Evolutionary conservation across 805 yeast genomes (phyloP).

Genomic region (Myxozyma sirexii): DNA sequence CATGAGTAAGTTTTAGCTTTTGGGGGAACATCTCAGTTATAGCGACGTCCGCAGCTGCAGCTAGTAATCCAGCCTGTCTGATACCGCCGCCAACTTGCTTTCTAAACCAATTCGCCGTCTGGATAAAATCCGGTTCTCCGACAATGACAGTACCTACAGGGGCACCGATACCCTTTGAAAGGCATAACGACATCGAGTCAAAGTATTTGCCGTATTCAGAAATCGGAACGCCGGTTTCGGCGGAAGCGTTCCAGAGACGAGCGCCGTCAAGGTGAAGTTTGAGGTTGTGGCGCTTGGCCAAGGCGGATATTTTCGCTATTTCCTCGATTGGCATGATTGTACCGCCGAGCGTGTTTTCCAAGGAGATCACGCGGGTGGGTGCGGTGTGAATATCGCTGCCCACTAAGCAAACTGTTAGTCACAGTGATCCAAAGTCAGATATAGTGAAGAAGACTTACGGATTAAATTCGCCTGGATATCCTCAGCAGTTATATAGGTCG

Average conservation of each 20-base stretch:
- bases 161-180: slow-evolving; percentile 89
- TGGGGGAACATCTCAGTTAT: slow-evolving; percentile 67
- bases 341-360: slow-evolving; percentile 90
- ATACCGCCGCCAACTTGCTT: slow-evolving; percentile 95
- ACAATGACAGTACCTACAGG: slow-evolving; percentile 90
- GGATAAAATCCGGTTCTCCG: slow-evolving; percentile 60
- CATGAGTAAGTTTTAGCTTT: slow-evolving; percentile 55
- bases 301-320: slow-evolving; percentile 65
- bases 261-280: slow-evolving; percentile 91
- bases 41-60: slow-evolving; percentile 80
- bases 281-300: slow-evolving; percentile 63
- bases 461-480: slow-evolving; percentile 63
- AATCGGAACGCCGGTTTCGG: slow-evolving; percentile 68
- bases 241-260: slow-evolving; percentile 89
- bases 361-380: slow-evolving; percentile 79
- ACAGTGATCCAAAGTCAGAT: background rate
- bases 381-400: slow-evolving; percentile 87
- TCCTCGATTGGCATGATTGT: slow-evolving; percentile 79
- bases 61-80: slow-evolving; percentile 81
- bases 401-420: slow-evolving; percentile 47
- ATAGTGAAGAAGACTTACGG: slow-evolving; percentile 3
- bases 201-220: slow-evolving; percentile 72
- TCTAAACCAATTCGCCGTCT: slow-evolving; percentile 78
- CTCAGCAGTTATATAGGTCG: slow-evolving; percentile 69
- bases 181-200: slow-evolving; percentile 87